These are phyloP conservation scores for Pisolithus orientalis DNA, from an alignment of 768 basidiomycete species.

Conservation along the genomic window DNA sequence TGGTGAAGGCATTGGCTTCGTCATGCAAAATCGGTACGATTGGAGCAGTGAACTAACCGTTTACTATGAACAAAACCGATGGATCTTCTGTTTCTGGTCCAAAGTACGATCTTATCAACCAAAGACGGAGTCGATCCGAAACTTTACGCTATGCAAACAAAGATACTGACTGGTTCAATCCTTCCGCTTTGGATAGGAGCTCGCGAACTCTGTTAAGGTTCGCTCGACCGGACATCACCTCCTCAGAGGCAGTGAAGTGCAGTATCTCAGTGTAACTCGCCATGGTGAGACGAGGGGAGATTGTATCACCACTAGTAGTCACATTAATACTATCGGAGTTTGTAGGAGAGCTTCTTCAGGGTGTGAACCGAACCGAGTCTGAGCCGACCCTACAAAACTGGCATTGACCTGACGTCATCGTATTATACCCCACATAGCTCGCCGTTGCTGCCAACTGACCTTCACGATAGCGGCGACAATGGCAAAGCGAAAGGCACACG, in stretches of 20 bases:
- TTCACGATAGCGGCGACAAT: neutral
- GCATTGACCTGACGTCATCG: neutral
- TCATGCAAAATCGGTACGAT: neutral
- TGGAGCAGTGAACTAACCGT: constrained; percentile 5
- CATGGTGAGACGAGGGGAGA: constrained; percentile 13
- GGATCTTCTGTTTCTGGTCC: constrained; percentile 25
- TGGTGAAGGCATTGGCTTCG: neutral
- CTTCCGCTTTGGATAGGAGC: constrained; percentile 7
- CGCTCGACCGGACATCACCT: constrained; percentile 11
- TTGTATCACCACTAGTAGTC: neutral
- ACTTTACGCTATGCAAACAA: neutral
- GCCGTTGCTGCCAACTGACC: neutral
- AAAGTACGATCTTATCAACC: constrained; percentile 19
- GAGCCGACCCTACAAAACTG: neutral
- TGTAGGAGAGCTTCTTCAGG: neutral
- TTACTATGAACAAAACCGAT: constrained; percentile 21
- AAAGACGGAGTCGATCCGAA: neutral
- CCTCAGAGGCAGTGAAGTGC: constrained; percentile 18
- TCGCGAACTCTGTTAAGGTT: constrained; percentile 10
- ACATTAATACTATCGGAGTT: neutral
- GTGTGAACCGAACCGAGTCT: neutral
- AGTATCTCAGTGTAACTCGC: constrained; percentile 19
- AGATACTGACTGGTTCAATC: constrained; percentile 16
- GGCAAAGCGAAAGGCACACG: neutral
- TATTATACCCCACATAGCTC: neutral